Evolutionary conservation across 2,329 filamentous ascomycete genomes (phyloP).

Genomic region (Ilyonectria destructans): DNA sequence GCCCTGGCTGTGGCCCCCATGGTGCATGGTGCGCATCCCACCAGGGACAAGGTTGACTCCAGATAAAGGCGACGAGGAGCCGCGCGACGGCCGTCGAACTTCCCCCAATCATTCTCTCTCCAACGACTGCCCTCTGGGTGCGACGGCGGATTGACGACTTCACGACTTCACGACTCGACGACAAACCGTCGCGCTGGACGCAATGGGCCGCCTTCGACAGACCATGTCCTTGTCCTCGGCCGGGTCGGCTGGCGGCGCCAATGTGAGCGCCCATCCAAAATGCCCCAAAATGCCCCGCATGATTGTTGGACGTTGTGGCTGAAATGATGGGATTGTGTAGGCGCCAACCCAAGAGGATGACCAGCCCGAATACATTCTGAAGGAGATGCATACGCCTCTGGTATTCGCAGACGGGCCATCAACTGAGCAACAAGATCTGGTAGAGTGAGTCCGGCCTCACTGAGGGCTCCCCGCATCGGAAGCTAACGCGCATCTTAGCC

Average conservation of each 20-base stretch:
- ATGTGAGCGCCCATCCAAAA: conserved; percentile 20
- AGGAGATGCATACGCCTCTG: conserved; percentile 38
- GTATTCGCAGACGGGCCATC: background rate
- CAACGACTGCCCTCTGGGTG: background rate
- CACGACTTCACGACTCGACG: conserved; percentile 3
- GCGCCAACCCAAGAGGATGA: conserved; percentile 23
- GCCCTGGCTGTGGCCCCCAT: conserved; percentile 17
- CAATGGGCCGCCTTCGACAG: conserved; percentile 23
- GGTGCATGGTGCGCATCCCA: background rate
- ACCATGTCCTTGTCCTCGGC: conserved; percentile 20
- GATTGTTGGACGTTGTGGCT: conserved; percentile 4
- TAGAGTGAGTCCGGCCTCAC: conserved; percentile 36
- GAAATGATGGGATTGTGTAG: conserved; percentile 17
- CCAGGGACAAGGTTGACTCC: conserved; percentile 9
- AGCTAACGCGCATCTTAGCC: conserved; percentile 25
- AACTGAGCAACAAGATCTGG: conserved; percentile 25
- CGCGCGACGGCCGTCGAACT: conserved; percentile 6
- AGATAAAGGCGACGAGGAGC: conserved; percentile 20
- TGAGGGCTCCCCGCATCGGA: background rate
- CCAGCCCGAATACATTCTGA: conserved; percentile 40
- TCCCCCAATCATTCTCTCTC: conserved; percentile 2
- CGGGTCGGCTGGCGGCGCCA: conserved; percentile 17
- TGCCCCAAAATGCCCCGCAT: background rate
- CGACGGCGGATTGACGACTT: conserved; percentile 9
- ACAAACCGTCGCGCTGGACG: conserved; percentile 15